Base-by-base conservation (phyloP, 441 rosid species). In the Daphne laureola region DNA sequence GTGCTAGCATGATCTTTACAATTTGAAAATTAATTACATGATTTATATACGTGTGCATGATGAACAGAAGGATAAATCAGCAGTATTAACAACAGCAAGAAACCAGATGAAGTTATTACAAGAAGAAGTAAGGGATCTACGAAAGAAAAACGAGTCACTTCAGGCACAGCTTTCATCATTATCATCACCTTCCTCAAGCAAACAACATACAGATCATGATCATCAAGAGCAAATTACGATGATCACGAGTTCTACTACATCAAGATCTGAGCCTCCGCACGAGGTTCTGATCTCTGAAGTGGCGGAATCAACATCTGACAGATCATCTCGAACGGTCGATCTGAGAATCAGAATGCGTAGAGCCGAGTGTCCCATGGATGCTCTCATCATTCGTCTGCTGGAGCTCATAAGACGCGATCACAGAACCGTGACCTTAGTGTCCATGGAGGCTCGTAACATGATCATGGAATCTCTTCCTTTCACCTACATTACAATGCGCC, bases 61-160 rank as follows among this genome's bases (percentile, higher is more conserved):
- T 40, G 14, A 43, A 52, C 61, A 85, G 96, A 88, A 73, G 68
- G 96, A 88, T 67, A 84, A 82, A 61, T 78, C 81, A 7, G 76
- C 93, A 12, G 62, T 84, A 38, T 83, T 84, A 0, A 52, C 49
- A 12, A 49, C 51, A 46, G 70, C 86, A 47, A 78, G 77, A 62
- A 83, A 84, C 31, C 52, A 74, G 63, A 44, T 84, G 54, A 50
- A 51, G 2, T 68, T 59, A 43, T 58, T 84, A 60, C 75, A 55
- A 53, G 69, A 56, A 9, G 74, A 74, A 54, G 58, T 82, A 14
- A 68, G 65, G 16, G 75, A 77, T 49, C 76, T 88, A 14, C 45
- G 49, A 14, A 43, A 61, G 44, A 76, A 64, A 67, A 80, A 73
- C 53, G 60, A 58, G 23, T 51, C 62, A 47, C 21, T 82, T 47